A percentile compares a stretch with the other conserved stretches of the same genome.
phyloP scores from a whole-genome alignment of 2,329 filamentous ascomycete genomes.

The Fusarium sp. region DNA sequence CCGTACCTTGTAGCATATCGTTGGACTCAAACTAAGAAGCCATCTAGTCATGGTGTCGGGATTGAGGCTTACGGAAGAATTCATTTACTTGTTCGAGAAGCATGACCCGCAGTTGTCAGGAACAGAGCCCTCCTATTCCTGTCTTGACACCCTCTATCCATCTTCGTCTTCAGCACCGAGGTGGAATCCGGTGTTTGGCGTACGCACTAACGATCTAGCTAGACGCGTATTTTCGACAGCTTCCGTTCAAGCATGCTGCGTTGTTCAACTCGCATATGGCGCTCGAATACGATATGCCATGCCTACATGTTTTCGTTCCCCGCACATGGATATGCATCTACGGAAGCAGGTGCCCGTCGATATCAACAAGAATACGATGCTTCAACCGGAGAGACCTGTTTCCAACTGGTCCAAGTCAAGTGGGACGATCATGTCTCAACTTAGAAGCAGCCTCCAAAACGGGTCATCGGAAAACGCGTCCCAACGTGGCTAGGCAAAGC shows the following conservation, averaged over 20 bases:
- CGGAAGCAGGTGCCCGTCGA: slow-evolving; percentile 2
- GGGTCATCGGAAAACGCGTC: neutral
- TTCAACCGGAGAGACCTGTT: slow-evolving; percentile 2
- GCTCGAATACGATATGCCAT: slow-evolving; percentile 6
- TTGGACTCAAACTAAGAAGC: neutral
- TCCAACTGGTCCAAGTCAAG: neutral
- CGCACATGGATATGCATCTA: neutral
- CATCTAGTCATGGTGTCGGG: neutral
- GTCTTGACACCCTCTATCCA: neutral
- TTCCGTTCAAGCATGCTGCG: neutral
- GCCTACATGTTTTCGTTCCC: neutral
- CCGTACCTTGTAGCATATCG: neutral
- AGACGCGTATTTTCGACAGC: neutral
- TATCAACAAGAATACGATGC: slow-evolving; percentile 6
- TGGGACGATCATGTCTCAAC: neutral
- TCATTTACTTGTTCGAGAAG: neutral
- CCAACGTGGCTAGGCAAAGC: neutral
- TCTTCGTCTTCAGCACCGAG: neutral
- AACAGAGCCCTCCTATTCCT: neutral
- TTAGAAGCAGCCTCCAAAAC: neutral
- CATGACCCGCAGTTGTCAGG: no score
- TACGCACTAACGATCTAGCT: neutral
- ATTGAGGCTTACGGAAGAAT: neutral
- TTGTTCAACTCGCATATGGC: neutral
- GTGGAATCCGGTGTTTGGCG: neutral